Evolutionary conservation across 495 filamentous ascomycete species (phyloP), one percentile per base, ranked within the genome.

Genomic region (Xylaria telfairii): DNA sequence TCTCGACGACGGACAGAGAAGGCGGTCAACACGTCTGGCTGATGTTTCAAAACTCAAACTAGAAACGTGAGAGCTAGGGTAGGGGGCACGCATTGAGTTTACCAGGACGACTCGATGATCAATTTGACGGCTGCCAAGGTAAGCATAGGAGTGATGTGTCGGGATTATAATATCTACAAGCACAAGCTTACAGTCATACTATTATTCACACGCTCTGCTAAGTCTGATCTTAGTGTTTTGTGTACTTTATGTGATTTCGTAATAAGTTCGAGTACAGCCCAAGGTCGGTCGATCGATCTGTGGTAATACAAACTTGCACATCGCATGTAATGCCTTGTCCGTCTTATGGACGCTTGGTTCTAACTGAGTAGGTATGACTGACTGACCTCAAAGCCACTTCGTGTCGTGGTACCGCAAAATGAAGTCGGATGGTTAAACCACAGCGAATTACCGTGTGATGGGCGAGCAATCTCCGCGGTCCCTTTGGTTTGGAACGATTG

Each of bases 21-120:
- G 32, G 15, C 41, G 24, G 39, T 63, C n/a, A 44, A 24, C 67
- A 13, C 44, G 19, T 17, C 54, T 26, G 57, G 39, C n/a, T 4
- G 28, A 17, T 54, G 44, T 63, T 47, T 53, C 53, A 42, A 57
- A 34, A 41, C 6, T 67, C 21, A 37, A 26, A 54, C 47, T 24
- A 54, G 37, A 9, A 32, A 42, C 54, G 66, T 21, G 66, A 54
- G 57, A 51, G 21, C 67, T 8, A 34, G 67, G 57, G 54, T 54
- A 42, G 21, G 57, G 32, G 30, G 8, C 15, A 30, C 15, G 46
- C 37, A 57, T 30, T 19, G 5, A 28, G 30, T 59, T 17, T 28
- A 30, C n/a, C 15, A 37, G 19, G 7, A 65, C 24, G 3, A 26
- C 30, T 41, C 26, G 9, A 47, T 26, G 28, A 30, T 68, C 1